These are phyloP conservation scores for Trametes elegans DNA, from an alignment of 768 basidiomycete species.

Conservation along the genomic window DNA sequence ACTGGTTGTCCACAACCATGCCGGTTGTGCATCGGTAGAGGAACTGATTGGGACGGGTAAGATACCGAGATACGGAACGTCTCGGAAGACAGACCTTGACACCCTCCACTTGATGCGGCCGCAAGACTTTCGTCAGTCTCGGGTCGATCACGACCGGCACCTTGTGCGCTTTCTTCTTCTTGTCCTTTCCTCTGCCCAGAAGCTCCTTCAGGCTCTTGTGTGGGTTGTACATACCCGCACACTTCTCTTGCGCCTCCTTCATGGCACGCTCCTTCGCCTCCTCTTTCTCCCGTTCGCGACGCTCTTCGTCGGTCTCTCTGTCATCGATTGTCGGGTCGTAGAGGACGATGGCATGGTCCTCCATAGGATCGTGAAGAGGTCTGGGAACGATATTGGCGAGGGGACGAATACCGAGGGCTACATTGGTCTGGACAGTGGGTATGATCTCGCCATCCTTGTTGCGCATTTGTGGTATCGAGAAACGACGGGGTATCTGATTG, in stretches of 20 bases:
- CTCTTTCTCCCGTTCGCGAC: conserved; percentile 68
- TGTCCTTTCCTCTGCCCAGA: conserved; percentile 68
- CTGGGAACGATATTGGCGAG: conserved; percentile 79
- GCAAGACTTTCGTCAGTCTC: conserved; percentile 76
- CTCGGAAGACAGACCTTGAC: conserved; percentile 66
- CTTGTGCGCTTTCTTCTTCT: conserved; percentile 66
- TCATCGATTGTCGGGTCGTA: conserved; percentile 97
- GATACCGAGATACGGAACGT: neutral
- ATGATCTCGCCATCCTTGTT: conserved; percentile 68
- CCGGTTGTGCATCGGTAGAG: conserved; percentile 94
- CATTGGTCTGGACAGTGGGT: conserved; percentile 54
- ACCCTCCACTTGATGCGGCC: conserved; percentile 98
- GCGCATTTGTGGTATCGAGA: conserved; percentile 82
- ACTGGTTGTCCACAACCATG: conserved; percentile 86
- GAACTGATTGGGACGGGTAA: conserved; percentile 58
- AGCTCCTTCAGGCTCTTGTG: conserved; percentile 87
- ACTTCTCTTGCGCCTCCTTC: conserved; percentile 67
- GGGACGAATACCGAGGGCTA: conserved; percentile 83
- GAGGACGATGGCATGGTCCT: conserved; percentile 94
- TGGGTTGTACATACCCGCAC: conserved; percentile 76
- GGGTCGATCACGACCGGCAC: conserved; percentile 98
- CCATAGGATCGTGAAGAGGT: conserved; percentile 96
- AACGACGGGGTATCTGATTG: conserved; percentile 57
- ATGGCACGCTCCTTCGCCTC: conserved; percentile 62
- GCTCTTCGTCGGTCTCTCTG: conserved; percentile 85